Evolutionary conservation across 2,329 filamentous ascomycete species (phyloP).

Genomic region (Ambrosiella cleistominuta): DNA sequence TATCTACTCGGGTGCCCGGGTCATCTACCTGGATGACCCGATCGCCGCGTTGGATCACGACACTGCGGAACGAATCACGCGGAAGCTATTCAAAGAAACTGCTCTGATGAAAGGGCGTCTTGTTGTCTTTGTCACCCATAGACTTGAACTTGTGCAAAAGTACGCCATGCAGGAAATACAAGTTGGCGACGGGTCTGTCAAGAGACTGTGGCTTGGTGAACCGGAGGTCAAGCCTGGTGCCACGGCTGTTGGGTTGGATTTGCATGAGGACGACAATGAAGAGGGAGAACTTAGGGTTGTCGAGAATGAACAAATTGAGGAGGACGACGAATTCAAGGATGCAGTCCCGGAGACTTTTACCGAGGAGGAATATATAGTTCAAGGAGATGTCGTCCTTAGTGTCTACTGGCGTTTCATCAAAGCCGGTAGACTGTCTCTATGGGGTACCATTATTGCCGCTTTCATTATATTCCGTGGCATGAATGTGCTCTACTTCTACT

Average conservation of each 20-base stretch:
- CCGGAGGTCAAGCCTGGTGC: background rate
- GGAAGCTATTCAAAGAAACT: conserved; percentile 36
- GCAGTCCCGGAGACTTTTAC: conserved; percentile 58
- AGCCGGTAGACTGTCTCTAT: conserved; percentile 59
- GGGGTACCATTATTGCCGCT: conserved; percentile 45
- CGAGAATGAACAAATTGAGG: background rate
- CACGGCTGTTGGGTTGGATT: background rate
- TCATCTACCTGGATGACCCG: conserved; percentile 44
- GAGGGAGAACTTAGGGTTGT: conserved; percentile 1
- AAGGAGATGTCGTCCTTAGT: conserved; percentile 55
- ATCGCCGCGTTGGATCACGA: conserved; percentile 46
- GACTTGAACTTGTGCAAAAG: conserved; percentile 58
- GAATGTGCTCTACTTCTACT: conserved; percentile 55
- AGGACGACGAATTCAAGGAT: conserved; percentile 8
- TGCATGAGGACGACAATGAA: background rate
- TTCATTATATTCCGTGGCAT: conserved; percentile 46
- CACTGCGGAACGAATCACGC: conserved; percentile 45
- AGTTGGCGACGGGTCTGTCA: conserved; percentile 35
- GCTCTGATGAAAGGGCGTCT: conserved; percentile 43
- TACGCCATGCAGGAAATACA: conserved; percentile 59
- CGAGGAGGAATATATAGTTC: conserved; percentile 55
- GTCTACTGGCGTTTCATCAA: conserved; percentile 79
- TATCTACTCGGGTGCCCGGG: conserved; percentile 38
- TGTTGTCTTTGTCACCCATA: conserved; percentile 63
- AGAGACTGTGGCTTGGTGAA: background rate